Conservation (phyloP, 768 basidiomycete genomes). For the Lyophyllum atratum region DNA sequence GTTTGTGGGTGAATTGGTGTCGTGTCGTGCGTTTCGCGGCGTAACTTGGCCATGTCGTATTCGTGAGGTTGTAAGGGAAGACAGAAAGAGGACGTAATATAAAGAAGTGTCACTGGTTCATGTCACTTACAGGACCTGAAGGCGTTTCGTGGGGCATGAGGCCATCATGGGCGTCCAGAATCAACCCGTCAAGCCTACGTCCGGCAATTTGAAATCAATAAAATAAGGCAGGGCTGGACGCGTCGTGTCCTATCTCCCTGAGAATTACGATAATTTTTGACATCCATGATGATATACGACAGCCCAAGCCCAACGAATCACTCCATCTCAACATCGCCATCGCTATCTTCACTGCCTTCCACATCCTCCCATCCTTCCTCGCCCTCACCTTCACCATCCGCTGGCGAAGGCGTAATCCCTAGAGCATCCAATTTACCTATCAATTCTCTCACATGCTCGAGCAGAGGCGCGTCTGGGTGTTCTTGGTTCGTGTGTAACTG, state of each 20-base stretch:
- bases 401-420: slow-evolving; percentile 64
- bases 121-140: slow-evolving; percentile 12
- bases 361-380: slow-evolving; percentile 63
- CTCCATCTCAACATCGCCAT: slow-evolving; percentile 60
- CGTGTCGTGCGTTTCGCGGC: slow-evolving; percentile 42
- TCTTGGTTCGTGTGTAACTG: slow-evolving; percentile 74
- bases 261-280: slow-evolving; percentile 33
- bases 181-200: neutral
- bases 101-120: slow-evolving; percentile 11
- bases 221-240: neutral
- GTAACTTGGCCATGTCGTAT: slow-evolving; percentile 45
- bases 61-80: slow-evolving; percentile 8
- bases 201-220: neutral
- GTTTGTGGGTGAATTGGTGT: slow-evolving; percentile 23
- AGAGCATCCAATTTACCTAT: slow-evolving; percentile 63
- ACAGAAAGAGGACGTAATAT: slow-evolving; percentile 3
- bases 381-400: slow-evolving; percentile 53
- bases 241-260: neutral
- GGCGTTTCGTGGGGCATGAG: slow-evolving; percentile 1
- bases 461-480: slow-evolving; percentile 73
- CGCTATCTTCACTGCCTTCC: slow-evolving; percentile 57
- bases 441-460: slow-evolving; percentile 77
- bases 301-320: slow-evolving; percentile 23
- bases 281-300: neutral
- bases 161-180: slow-evolving; percentile 6